phyloP scores from a whole-genome alignment of 345 rosid species.

The Populus deltoides region DNA sequence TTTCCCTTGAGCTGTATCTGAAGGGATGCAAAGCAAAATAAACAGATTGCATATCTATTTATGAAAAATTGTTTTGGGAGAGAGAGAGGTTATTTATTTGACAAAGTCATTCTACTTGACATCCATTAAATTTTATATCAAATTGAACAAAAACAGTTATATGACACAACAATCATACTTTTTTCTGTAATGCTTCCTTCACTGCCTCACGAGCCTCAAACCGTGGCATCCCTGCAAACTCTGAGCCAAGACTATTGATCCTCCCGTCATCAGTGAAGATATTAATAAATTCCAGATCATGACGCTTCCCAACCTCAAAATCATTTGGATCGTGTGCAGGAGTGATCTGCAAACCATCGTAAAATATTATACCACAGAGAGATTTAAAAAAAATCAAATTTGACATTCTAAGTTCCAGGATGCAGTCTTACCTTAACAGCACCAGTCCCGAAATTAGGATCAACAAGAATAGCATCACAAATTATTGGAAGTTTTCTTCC shows the following conservation, averaged over 20 bases:
- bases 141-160: not conserved
- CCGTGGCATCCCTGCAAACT: conserved; percentile 82
- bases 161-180: conserved; percentile 33
- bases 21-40: not conserved
- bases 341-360: conserved; percentile 63
- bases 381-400: not conserved
- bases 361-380: conserved; percentile 1
- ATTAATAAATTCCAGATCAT: conserved; percentile 71
- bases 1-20: conserved; percentile 1
- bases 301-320: conserved; percentile 89
- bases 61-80: not conserved
- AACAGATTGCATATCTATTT: not conserved
- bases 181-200: conserved; percentile 61
- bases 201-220: conserved; percentile 85
- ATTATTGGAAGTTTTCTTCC: conserved; percentile 80
- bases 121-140: no score
- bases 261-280: conserved; percentile 90
- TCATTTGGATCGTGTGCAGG: conserved; percentile 98
- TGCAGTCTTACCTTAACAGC: conserved; percentile 74
- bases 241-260: conserved; percentile 72
- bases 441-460: conserved; percentile 91
- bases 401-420: conserved; percentile 13
- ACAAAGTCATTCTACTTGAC: no score
- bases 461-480: conserved; percentile 78
- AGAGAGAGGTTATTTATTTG: not conserved